A percentile compares a stretch with the other conserved stretches of the same genome.
phyloP scores from a whole-genome alignment of 1,284 basidiomycete species.

The Cryptococcus jaspeensis region DNA sequence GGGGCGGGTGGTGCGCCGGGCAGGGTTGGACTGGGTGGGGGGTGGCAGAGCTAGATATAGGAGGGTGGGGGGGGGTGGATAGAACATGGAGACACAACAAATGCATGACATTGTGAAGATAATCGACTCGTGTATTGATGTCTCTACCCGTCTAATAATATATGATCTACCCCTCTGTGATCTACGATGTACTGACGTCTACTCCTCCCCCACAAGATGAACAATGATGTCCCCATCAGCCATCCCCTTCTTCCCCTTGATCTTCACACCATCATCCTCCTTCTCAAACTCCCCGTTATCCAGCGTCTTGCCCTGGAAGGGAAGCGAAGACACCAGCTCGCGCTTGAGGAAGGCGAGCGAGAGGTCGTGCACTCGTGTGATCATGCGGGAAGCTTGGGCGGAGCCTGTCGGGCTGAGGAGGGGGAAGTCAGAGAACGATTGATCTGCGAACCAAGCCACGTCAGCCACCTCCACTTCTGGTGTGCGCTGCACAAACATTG shows the following conservation, averaged over 20 bases:
- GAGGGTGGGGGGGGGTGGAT: not conserved
- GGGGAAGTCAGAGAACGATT: slow-evolving; percentile 48
- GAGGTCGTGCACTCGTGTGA: slow-evolving; percentile 36
- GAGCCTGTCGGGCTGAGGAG: slow-evolving; percentile 27
- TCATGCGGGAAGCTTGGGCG: slow-evolving; percentile 16
- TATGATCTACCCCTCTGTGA: too few relatives aligned
- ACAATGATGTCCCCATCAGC: slow-evolving; percentile 29
- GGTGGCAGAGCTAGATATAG: not conserved
- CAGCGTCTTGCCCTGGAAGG: slow-evolving; percentile 21
- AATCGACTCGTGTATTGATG: too few relatives aligned
- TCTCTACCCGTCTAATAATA: too few relatives aligned
- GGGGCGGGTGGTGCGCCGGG: slow-evolving; percentile 14
- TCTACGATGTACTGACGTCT: too few relatives aligned
- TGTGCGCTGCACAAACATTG: too few relatives aligned
- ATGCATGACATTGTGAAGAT: too few relatives aligned
- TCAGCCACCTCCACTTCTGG: too few relatives aligned
- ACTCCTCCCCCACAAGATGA: slow-evolving; percentile 27
- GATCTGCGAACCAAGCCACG: slow-evolving; percentile 40
- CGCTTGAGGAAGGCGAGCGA: slow-evolving; percentile 29
- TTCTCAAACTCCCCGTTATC: slow-evolving; percentile 29
- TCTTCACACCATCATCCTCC: slow-evolving; percentile 21
- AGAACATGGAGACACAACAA: too few relatives aligned
- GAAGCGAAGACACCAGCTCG: slow-evolving; percentile 12
- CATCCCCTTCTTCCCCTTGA: slow-evolving; percentile 21
- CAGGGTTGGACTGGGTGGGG: not conserved